A percentile compares a stretch with the other conserved stretches of the same genome.
phyloP scores from a whole-genome alignment of 345 rosid species.

The Eucalyptus tenuipes region DNA sequence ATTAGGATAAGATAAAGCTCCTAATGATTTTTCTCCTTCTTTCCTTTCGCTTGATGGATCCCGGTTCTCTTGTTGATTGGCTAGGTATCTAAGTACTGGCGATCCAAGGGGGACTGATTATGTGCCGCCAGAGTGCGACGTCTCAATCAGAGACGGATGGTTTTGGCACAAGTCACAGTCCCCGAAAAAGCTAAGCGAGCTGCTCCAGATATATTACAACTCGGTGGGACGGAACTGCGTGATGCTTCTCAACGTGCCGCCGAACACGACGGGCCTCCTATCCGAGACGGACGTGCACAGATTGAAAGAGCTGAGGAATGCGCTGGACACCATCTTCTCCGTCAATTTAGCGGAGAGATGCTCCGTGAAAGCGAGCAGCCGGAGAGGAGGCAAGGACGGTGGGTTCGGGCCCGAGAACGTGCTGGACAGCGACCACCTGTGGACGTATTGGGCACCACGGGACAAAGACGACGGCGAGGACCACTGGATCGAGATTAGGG shows the following conservation, averaged over 20 bases:
- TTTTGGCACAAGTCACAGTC: slow-evolving; percentile 61
- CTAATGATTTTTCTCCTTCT: not conserved
- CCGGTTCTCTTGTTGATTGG: not conserved
- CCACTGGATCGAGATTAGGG: slow-evolving; percentile 40
- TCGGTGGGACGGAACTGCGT: slow-evolving; percentile 67
- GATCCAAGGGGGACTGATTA: slow-evolving; percentile 57
- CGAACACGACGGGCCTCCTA: slow-evolving; percentile 50
- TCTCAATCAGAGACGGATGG: slow-evolving; percentile 58
- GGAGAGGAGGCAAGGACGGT: slow-evolving; percentile 35
- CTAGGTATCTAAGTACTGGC: slow-evolving; percentile 45
- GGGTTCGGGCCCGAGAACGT: slow-evolving; percentile 55
- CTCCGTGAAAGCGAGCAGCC: slow-evolving; percentile 31
- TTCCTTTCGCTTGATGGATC: not conserved
- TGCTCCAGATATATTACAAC: slow-evolving; percentile 53
- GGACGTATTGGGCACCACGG: slow-evolving; percentile 64
- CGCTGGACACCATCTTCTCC: slow-evolving; percentile 34
- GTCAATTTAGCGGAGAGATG: slow-evolving; percentile 34
- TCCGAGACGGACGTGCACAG: slow-evolving; percentile 32
- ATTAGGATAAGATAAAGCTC: not conserved
- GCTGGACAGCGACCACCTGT: slow-evolving; percentile 42
- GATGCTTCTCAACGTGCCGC: slow-evolving; percentile 55
- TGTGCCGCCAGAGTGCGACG: slow-evolving; percentile 67
- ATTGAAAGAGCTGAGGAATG: slow-evolving; percentile 26
- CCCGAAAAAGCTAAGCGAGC: slow-evolving; percentile 36
- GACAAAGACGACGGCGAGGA: not conserved